These are phyloP conservation scores for Giardia duodenalis DNA, from an alignment of 208 protist species.

Conservation along the genomic window DNA sequence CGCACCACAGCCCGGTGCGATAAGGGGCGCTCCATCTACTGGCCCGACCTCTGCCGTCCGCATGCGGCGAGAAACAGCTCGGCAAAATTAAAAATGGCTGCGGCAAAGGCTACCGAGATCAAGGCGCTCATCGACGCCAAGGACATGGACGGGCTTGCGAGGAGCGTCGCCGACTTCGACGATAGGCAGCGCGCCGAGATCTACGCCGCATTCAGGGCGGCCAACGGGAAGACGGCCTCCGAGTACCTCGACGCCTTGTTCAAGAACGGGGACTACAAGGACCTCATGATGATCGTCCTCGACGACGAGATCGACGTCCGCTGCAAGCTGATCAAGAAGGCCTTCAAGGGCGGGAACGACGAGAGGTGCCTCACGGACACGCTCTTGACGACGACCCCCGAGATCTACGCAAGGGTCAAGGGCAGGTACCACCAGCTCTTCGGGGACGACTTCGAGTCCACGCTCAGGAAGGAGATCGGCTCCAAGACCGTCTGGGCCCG, in stretches of 20 bases:
- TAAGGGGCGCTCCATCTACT: too few relatives aligned
- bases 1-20: too few relatives aligned
- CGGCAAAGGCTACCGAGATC: not conserved
- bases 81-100: too few relatives aligned
- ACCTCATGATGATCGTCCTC: not conserved
- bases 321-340: slow-evolving; percentile 8
- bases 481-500: not conserved
- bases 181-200: not conserved
- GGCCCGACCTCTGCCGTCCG: too few relatives aligned
- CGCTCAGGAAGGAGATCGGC: not conserved
- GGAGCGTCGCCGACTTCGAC: not conserved
- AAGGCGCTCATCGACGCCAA: not conserved
- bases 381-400: not conserved
- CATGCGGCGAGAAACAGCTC: too few relatives aligned
- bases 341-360: slow-evolving; percentile 9
- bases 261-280: slow-evolving; percentile 8
- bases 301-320: not conserved
- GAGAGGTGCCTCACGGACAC: not conserved
- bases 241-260: not conserved
- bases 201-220: not conserved
- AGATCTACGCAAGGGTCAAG: not conserved
- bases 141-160: not conserved
- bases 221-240: not conserved
- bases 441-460: not conserved
- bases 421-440: not conserved